These are phyloP conservation scores for Trichoderma asperelloides DNA, from an alignment of 495 filamentous ascomycete genomes.

Conservation along the genomic window DNA sequence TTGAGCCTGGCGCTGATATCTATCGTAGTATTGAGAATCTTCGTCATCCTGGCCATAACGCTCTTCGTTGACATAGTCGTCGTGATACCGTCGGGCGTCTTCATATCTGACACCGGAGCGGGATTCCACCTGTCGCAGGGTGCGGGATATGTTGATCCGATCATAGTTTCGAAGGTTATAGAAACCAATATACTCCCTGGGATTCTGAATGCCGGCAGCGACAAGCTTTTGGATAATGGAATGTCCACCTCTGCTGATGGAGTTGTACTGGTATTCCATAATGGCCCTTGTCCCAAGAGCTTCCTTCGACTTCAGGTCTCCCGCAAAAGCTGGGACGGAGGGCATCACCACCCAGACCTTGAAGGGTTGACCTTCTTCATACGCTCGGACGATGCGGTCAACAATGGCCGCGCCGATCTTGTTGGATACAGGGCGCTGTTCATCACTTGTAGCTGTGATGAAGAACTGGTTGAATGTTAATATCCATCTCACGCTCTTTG, in stretches of 20 bases:
- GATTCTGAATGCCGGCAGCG: conserved; percentile 58
- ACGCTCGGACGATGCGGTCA: conserved; percentile 74
- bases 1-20: conserved; percentile 62
- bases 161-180: conserved; percentile 95
- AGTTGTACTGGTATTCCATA: conserved; percentile 84
- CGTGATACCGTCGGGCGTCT: conserved; percentile 56
- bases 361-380: conserved; percentile 61
- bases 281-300: conserved; percentile 83
- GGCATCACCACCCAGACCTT: conserved; percentile 84
- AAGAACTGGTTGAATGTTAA: conserved; percentile 52
- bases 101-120: conserved; percentile 67
- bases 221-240: conserved; percentile 76
- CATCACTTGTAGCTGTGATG: conserved; percentile 75
- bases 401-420: conserved; percentile 83
- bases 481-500: background rate
- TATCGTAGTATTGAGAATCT: conserved; percentile 23
- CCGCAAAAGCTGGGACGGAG: conserved; percentile 82
- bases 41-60: conserved; percentile 12
- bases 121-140: conserved; percentile 56
- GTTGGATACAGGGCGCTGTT: conserved; percentile 75
- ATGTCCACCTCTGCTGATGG: conserved; percentile 77
- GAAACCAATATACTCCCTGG: conserved; percentile 78
- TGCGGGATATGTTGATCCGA: conserved; percentile 64
- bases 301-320: conserved; percentile 71
- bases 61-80: conserved; percentile 36